Evolutionary conservation across 2,329 filamentous ascomycete genomes (phyloP).

Genomic region (Nothopassalora personata): DNA sequence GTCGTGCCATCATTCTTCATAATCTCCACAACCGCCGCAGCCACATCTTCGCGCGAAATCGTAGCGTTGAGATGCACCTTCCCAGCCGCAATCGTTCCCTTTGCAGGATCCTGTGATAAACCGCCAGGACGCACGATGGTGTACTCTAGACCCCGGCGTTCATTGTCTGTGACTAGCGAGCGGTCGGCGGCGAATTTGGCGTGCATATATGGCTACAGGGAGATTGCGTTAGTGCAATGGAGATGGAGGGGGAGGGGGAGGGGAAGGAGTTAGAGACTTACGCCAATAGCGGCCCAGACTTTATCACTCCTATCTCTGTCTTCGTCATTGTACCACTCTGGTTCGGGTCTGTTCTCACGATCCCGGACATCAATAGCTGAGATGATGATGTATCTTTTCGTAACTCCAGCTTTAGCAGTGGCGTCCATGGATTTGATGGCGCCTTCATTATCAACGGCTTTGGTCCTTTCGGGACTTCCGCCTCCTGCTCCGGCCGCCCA

Average conservation of each 20-base stretch:
- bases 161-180: slow-evolving; percentile 37
- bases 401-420: slow-evolving; percentile 51
- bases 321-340: slow-evolving; percentile 42
- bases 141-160: slow-evolving; percentile 37
- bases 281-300: slow-evolving; percentile 38
- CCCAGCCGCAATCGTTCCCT: slow-evolving; percentile 40
- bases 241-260: too few relatives aligned
- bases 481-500: slow-evolving; percentile 32
- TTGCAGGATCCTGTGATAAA: slow-evolving; percentile 44
- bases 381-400: slow-evolving; percentile 57
- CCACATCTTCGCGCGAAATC: slow-evolving; percentile 56
- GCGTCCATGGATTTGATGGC: slow-evolving; percentile 59
- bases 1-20: slow-evolving; percentile 46
- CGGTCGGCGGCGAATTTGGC: slow-evolving; percentile 43
- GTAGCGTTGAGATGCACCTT: slow-evolving; percentile 36
- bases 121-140: slow-evolving; percentile 43
- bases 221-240: too few relatives aligned
- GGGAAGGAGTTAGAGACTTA: not conserved
- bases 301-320: slow-evolving; percentile 35
- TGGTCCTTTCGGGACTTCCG: slow-evolving; percentile 50
- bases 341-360: slow-evolving; percentile 34
- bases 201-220: slow-evolving; percentile 32
- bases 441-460: slow-evolving; percentile 58
- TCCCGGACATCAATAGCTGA: slow-evolving; percentile 56
- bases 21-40: slow-evolving; percentile 52